Conservation (phyloP, 192 early-diverging fungal species). For the Dissophora globulifera region DNA sequence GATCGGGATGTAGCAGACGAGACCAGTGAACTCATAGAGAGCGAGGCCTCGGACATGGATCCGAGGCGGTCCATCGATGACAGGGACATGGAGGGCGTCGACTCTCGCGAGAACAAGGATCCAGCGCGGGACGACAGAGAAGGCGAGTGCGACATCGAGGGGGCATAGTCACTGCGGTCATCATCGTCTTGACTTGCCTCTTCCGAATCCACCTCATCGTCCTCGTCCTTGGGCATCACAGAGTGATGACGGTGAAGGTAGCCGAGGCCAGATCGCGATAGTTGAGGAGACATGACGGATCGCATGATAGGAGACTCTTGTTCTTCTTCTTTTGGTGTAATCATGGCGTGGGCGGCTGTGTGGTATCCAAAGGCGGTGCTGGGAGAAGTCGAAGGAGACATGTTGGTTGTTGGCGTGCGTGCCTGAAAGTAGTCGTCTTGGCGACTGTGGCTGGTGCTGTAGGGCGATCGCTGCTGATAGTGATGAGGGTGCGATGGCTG, state of each 20-base stretch:
- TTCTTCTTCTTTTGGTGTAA: slow-evolving; percentile 29
- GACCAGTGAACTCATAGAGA: slow-evolving; percentile 19
- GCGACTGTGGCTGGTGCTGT: slow-evolving; percentile 4
- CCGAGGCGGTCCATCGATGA: slow-evolving; percentile 19
- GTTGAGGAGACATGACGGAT: neutral
- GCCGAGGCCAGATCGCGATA: neutral
- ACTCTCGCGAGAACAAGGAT: slow-evolving; percentile 14
- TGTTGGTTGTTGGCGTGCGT: slow-evolving; percentile 1
- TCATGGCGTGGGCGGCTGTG: slow-evolving; percentile 8
- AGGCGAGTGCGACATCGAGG: slow-evolving; percentile 22
- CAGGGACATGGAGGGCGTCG: slow-evolving; percentile 1
- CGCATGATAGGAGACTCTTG: slow-evolving; percentile 1
- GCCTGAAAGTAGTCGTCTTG: slow-evolving; percentile 26
- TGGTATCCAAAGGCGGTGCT: slow-evolving; percentile 13
- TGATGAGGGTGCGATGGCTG: too few relatives aligned
- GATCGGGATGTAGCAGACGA: too few relatives aligned
- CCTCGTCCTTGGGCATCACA: too few relatives aligned
- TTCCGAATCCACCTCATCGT: neutral
- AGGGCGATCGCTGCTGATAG: neutral
- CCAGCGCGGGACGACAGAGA: slow-evolving; percentile 29
- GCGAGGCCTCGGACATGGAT: slow-evolving; percentile 36
- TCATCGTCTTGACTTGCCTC: neutral
- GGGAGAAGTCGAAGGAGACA: slow-evolving; percentile 1
- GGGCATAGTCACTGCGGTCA: slow-evolving; percentile 15
- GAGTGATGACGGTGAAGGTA: too few relatives aligned